Conservation (phyloP, 169 alveolate genomes). For the Perkinsus marinus region DNA sequence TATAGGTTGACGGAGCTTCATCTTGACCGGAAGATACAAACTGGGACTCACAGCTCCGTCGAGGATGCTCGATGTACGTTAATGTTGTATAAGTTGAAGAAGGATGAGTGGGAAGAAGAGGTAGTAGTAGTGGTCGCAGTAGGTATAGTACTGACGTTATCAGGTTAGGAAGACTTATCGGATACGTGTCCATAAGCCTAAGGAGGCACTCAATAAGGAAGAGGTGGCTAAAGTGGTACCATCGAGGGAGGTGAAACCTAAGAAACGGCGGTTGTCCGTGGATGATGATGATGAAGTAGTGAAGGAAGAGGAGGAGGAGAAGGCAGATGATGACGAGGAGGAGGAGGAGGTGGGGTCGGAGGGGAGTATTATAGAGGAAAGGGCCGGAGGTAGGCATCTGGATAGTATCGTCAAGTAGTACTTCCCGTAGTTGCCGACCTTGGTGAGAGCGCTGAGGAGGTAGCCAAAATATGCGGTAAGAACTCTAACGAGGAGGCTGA, state of each 20-base stretch:
- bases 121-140: neutral
- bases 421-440: neutral
- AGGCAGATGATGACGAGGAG: neutral
- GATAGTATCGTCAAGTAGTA: neutral
- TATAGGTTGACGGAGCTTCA: neutral
- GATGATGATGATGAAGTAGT: neutral
- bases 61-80: conserved; percentile 18
- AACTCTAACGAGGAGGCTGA: neutral
- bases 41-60: conserved; percentile 12
- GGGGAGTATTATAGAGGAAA: neutral
- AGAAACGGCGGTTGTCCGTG: neutral
- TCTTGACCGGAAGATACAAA: conserved; percentile 3
- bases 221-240: neutral
- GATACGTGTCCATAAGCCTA: neutral
- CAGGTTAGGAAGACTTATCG: neutral
- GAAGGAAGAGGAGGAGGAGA: neutral
- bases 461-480: neutral
- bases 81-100: neutral
- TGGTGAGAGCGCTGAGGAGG: neutral
- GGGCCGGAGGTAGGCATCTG: neutral
- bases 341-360: neutral
- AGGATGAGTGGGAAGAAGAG: neutral
- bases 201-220: neutral
- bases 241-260: neutral
- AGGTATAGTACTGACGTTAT: neutral